Base-by-base conservation (phyloP, 2,329 filamentous ascomycete genomes). In the Cytospora schulzeri region DNA sequence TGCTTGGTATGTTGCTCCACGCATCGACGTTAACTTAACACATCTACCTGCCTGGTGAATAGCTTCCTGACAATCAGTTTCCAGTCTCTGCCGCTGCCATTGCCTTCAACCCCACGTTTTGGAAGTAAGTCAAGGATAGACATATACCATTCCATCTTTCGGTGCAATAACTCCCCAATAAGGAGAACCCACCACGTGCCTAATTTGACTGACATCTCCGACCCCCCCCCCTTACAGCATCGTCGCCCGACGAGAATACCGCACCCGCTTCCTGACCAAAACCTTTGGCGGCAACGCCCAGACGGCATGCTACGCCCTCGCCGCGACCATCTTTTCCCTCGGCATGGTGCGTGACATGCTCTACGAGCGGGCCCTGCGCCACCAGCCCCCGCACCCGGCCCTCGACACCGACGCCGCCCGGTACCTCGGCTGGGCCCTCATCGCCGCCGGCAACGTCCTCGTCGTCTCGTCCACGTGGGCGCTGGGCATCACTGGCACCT, bases 81-180 rank as follows among this genome's bases (percentile, higher is more conserved):
- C 31, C 70, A 97, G 93, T 95, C 70, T 91, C 92, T 70, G 91
- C 89, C 56, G 84, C 83, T 63, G 86, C 91, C 60, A 96, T 99
- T 78, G 85, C 89, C 57, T 98, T 99, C 80, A 99, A 99, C 79
- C 95, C 95, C 26, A 89, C 95, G n/a, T 98, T 97, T 79, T 99
- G 95, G 95, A 99, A 99, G 93, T 97, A 84, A 83, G 91, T 85
- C 60, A 12, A 29, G 17, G 11, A 24, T 15, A 14, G n/a, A 12
- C 4, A 48, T 5, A 22, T 48, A 5, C 15, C n/a, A 24, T 24
- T 2, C 19, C 45, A 22, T 48, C 12, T 14, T 12, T 9, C 45
- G n/a, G 19, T 45, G 19, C 17, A n/a, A n/a, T 19, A 45, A 45
- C 9, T 3, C 19, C 14, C 41, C 19, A 19, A 45, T 62, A 4